A percentile compares a stretch with the other conserved stretches of the same genome.
Evolutionary conservation across 2,329 filamentous ascomycete species (phyloP).

Genomic region (Diaporthe caulivora): DNA sequence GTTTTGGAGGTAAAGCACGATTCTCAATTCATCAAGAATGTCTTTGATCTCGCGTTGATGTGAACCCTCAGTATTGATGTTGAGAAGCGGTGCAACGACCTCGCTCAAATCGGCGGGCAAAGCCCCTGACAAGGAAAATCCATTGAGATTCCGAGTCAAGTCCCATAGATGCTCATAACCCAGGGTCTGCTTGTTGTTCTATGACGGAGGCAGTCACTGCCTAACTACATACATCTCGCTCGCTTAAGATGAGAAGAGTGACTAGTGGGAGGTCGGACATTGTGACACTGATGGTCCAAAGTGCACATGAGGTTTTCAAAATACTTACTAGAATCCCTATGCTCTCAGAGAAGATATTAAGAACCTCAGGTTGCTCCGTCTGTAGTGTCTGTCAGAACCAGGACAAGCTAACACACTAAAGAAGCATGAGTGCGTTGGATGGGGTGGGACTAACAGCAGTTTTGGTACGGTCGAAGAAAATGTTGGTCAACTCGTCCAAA

Average conservation of each 20-base stretch:
- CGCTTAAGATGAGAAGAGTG: no score
- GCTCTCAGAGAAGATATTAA: slow-evolving; percentile 50
- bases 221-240: no score
- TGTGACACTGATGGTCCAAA: not conserved
- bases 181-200: slow-evolving; percentile 46
- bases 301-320: not conserved
- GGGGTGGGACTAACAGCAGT: not conserved
- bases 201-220: no score
- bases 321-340: slow-evolving; percentile 55
- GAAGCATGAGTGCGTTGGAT: not conserved
- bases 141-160: slow-evolving; percentile 45
- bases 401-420: not conserved
- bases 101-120: not conserved
- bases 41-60: slow-evolving; percentile 60
- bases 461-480: slow-evolving; percentile 41
- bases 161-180: slow-evolving; percentile 54
- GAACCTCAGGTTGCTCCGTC: slow-evolving; percentile 8
- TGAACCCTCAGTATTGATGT: slow-evolving; percentile 56
- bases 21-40: slow-evolving; percentile 60
- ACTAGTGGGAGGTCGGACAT: no score
- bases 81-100: slow-evolving; percentile 46
- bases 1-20: slow-evolving; percentile 56
- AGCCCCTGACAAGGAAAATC: not conserved
- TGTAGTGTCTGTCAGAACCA: not conserved
- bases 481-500: slow-evolving; percentile 41